Evolutionary conservation across 2,329 filamentous ascomycete genomes (phyloP), one percentile per base, ranked within the genome.

Genomic region (Corynespora cassiicola): DNA sequence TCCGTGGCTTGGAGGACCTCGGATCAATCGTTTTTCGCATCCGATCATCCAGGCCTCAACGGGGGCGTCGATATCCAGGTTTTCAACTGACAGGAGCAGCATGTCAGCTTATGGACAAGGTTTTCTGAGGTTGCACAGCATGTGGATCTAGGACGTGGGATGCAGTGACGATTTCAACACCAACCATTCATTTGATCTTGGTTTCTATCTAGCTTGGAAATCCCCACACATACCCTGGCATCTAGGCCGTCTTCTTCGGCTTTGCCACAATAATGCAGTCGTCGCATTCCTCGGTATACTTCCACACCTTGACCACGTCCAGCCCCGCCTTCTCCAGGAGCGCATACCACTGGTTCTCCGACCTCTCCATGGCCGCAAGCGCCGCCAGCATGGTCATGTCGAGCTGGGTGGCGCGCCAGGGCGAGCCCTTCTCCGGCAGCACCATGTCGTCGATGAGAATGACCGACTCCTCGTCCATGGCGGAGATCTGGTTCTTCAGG

Each of bases 401-500:
- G 5, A 66, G 30, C 15, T 56, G 51, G 2, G 65, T 50, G 1
- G 66, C 57, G 25, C 64, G 50, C 54, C 58, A 69, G 19, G 61
- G 53, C 3, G 58, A 63, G 5, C 60, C 59, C 3, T 34, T 46
- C 22, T 72, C 52, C 1, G 70, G 68, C 8, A 76, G 28, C 4
- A 75, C 68, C 16, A 71, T 40, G 9, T 76, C 74, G 34, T 72
- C 67, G 31, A 76, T 69, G 19, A 76, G 44, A 16, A 76, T 60
- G 8, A 54, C 50, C 0, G 70, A 73, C 5, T 65, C 59, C 2
- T 54, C 39, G 1, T 43, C 53, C 52, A 73, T 60, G 2, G 70
- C 70, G 0, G 54, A 41, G 2, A 46, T 43, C 8, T 70, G 39
- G 10, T 67, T 59, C 9, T 43, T 41, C 8, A 76, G 60, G 9